Evolutionary conservation across 2,329 filamentous ascomycete genomes (phyloP).

Genomic region (Fusarium palustre): DNA sequence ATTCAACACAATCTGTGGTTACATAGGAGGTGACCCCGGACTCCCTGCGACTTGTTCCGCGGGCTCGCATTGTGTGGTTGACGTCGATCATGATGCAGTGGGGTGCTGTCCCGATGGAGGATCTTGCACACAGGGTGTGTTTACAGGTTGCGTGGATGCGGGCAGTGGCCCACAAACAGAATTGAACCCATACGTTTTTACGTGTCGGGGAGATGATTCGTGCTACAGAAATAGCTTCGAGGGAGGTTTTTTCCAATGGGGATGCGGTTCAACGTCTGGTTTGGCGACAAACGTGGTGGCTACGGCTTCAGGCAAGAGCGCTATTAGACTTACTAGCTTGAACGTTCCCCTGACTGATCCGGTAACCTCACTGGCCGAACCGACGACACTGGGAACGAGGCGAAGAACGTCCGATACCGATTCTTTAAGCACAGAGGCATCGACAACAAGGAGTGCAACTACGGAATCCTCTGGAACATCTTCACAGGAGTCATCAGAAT

Average conservation of each 20-base stretch:
- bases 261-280: conserved; percentile 63
- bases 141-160: conserved; percentile 67
- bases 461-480: conserved; percentile 28
- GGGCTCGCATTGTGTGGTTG: conserved; percentile 69
- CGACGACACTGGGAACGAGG: conserved; percentile 56
- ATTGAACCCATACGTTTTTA: conserved; percentile 67
- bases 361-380: conserved; percentile 54
- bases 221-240: conserved; percentile 68
- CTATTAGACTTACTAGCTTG: conserved; percentile 53
- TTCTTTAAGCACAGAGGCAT: conserved; percentile 16
- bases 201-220: conserved; percentile 62
- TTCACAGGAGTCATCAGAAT: conserved; percentile 18
- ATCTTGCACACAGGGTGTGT: conserved; percentile 66
- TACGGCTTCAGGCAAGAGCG: conserved; percentile 57
- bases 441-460: conserved; percentile 17
- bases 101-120: conserved; percentile 67
- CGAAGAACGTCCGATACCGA: conserved; percentile 28
- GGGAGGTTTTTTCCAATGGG: conserved; percentile 67
- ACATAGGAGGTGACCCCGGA: conserved; percentile 63
- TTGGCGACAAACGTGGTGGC: conserved; percentile 62
- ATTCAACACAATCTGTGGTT: conserved; percentile 68
- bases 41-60: conserved; percentile 68
- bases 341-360: conserved; percentile 57
- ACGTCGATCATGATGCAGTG: conserved; percentile 61
- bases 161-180: conserved; percentile 63